Conservation (phyloP, 192 early-diverging fungal species). For the Coemansia sp. region DNA sequence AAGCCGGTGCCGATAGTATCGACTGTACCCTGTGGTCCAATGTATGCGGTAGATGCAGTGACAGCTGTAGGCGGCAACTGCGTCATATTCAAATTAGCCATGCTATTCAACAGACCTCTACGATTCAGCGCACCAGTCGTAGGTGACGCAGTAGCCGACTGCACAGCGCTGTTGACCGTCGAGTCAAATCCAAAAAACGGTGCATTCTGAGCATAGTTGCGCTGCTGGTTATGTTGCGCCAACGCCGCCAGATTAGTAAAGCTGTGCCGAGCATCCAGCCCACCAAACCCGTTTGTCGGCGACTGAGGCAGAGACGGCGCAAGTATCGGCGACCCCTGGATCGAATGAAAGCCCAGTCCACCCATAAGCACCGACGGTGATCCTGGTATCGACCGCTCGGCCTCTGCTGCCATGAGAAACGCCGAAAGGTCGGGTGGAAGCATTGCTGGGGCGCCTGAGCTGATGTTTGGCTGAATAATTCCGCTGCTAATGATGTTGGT, state of each 20-base stretch:
- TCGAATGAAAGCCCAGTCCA: constrained; percentile 40
- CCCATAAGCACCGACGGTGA: constrained; percentile 31
- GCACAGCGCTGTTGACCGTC: constrained; percentile 33
- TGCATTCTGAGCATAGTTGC: not conserved
- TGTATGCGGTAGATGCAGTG: constrained; percentile 4
- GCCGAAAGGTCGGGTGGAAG: constrained; percentile 23
- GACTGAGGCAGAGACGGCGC: constrained; percentile 35
- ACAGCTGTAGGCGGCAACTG: constrained; percentile 37
- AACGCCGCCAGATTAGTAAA: constrained; percentile 36
- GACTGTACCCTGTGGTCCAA: constrained; percentile 6
- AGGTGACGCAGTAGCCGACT: constrained; percentile 47
- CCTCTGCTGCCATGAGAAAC: constrained; percentile 19
- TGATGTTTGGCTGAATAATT: not conserved
- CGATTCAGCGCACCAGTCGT: constrained; percentile 18
- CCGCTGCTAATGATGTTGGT: not conserved
- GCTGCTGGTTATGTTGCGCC: constrained; percentile 6
- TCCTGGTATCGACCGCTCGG: constrained; percentile 39
- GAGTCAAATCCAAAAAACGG: constrained; percentile 22
- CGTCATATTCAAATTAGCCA: constrained; percentile 48
- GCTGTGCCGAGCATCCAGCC: constrained; percentile 11
- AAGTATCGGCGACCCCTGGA: constrained; percentile 38
- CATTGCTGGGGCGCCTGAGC: not conserved
- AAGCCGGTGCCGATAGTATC: not conserved
- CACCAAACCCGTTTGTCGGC: constrained; percentile 8
- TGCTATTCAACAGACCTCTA: constrained; percentile 28